Evolutionary conservation across 2,329 filamentous ascomycete genomes (phyloP), one percentile per base, ranked within the genome.

Genomic region (Sporothrix brasiliensis): DNA sequence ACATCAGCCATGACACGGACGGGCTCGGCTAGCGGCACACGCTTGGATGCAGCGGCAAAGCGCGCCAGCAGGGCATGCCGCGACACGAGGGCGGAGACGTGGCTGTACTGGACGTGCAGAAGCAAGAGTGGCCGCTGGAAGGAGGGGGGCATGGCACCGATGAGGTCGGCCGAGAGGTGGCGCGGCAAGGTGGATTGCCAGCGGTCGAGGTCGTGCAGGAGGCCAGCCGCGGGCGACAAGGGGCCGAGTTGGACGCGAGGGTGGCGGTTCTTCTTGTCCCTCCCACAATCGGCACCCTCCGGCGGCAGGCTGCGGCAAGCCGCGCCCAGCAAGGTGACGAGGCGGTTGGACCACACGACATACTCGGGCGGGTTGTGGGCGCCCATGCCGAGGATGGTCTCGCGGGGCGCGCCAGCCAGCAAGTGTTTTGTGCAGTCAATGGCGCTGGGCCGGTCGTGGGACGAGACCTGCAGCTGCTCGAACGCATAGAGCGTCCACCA

Each of bases 401-500:
- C 79, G 53, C 79, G 79, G 0, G 80, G 77, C 68, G 74, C 76
- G 34, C 75, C 75, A 39, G 79, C 77, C 34, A 68, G 41, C 53
- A 68, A 19, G 41, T 68, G 67, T 27, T 58, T 58, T 21, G 67
- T 44, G 58, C 75, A 77, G 58, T 80, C 79, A 52, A 82, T 81
- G 44, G 80, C 79, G 73, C 80, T 81, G 0, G 81, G 81, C 1
- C 81, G 79, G 73, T 82, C 80, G 70, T 81, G 80, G 10, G 80
- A 82, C 6, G 80, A 81, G 19, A 81, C 80, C 71, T 82, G 81
- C 76, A 82, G 79, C 70, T 79, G 78, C 70, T 78, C 77, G 58
- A 78, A 78, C 4, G 74, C 72, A 61, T 77, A 78, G 5, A 78
- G 68, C 9, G 77, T 78, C 76, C 76, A 78, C 76, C 76, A 78